Evolutionary conservation across 257 asterid species (phyloP), one percentile per base, ranked within the genome.

Genomic region (Rehmannia glutinosa): DNA sequence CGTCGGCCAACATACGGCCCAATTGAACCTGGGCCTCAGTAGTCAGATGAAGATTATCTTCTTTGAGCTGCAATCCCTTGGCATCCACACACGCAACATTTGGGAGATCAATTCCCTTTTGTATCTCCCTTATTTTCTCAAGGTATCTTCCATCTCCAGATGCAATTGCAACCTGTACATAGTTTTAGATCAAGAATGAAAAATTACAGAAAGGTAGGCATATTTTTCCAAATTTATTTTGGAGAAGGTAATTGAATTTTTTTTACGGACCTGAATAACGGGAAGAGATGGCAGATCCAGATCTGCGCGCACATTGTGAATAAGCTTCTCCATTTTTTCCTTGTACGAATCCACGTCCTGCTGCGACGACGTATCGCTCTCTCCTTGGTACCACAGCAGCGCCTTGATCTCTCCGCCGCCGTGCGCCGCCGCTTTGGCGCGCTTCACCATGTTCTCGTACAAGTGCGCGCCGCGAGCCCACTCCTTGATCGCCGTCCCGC

Each of bases 341-440:
- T 82, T 75, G 30, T 89, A 92, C 21, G 76, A 49, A 0, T 85
- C 92, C 2, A 84, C 92, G 0, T 80, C 80, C 0, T 72, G 78
- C 75, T 80, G 80, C 77, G 92, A 78, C 65, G 39, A 6, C 75
- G 98, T 62, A 72, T 92, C 98, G 67, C 95, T 88, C 85, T 89
- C 98, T 25, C 98, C 98, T 74, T 92, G 98, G 62, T 84, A 92
- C 98, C 98, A 92, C 47, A 92, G 79, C 84, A 92, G 1, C 30
- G 89, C 96, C 86, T 74, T 80, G 32, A 92, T 81, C 30, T 72
- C 92, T 2, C 85, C 83, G 20, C 81, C 87, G 36, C 59, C 74
- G 32, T 39, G 17, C 62, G 30, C 72, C 45, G 89, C 80, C 45
- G 82, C 78, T 51, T 62, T 80, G 27, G 88, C 86, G 17, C 98